Percentiles rank a stretch among this genome's conserved stretches.
Evolutionary conservation across 108 stramenopile species (phyloP).

Genomic region (Cyclotella cryptica): DNA sequence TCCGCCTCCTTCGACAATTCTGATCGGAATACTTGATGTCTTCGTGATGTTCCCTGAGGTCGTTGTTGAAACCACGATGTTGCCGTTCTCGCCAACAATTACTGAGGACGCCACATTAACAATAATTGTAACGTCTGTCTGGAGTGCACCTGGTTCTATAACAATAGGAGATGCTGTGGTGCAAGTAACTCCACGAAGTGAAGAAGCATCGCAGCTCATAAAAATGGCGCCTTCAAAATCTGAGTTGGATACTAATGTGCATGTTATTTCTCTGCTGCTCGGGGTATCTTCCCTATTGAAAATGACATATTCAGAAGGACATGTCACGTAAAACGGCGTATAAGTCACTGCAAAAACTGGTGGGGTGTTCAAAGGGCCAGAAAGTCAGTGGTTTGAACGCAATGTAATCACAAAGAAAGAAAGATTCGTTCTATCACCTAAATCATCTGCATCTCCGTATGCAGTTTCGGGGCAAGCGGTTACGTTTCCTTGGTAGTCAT

Average conservation of each 20-base stretch:
- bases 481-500: slow-evolving; percentile 14
- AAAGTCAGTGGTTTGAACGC: too few species aligned
- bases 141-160: not conserved
- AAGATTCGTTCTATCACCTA: not conserved
- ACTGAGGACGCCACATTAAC: not conserved
- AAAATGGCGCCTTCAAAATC: not conserved
- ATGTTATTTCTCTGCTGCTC: not conserved
- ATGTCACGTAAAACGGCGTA: not conserved
- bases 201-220: not conserved
- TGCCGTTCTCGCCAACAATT: slow-evolving; percentile 3
- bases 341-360: not conserved
- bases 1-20: slow-evolving; percentile 3
- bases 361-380: too few species aligned
- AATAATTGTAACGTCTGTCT: slow-evolving; percentile 3
- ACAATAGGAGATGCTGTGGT: not conserved
- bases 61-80: not conserved
- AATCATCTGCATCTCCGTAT: slow-evolving; percentile 5
- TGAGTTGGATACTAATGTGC: not conserved
- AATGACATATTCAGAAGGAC: not conserved
- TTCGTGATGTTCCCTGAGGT: not conserved
- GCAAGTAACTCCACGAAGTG: not conserved
- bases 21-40: not conserved
- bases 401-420: too few species aligned
- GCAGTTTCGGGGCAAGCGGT: not conserved
- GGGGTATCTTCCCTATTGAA: slow-evolving; percentile 5